Evolutionary conservation across 805 yeast genomes (phyloP).

Genomic region (Teunomyces lycoperdinae): DNA sequence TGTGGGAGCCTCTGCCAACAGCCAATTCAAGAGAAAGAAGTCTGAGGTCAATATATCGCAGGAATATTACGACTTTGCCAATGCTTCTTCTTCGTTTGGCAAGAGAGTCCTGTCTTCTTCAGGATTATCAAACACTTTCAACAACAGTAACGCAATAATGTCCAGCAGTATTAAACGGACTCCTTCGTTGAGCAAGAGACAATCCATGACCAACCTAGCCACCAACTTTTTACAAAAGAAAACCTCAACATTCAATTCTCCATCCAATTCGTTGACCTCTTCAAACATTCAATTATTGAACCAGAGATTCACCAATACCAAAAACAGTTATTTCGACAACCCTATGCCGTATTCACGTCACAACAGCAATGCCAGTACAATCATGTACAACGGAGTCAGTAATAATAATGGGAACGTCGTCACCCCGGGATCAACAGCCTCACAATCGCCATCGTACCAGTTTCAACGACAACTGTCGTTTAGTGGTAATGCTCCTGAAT

Average conservation of each 20-base stretch:
- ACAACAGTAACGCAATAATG: conserved; percentile 1
- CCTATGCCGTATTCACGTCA: conserved; percentile 9
- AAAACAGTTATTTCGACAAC: conserved; percentile 19
- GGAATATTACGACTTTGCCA: conserved; percentile 10
- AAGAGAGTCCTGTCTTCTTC: conserved; percentile 15
- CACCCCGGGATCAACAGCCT: conserved; percentile 10
- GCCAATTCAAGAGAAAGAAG: conserved; percentile 42
- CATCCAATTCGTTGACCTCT: conserved; percentile 4
- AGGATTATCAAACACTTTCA: conserved; percentile 8
- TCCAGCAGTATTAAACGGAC: conserved; percentile 14
- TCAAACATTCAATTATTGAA: not conserved
- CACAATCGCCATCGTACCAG: conserved; percentile 6
- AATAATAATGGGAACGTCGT: conserved; percentile 3
- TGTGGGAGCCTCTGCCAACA: conserved; percentile 9
- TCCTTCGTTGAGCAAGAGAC: conserved; percentile 14
- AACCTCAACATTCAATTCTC: conserved; percentile 8
- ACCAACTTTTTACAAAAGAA: conserved; percentile 8
- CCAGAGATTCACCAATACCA: conserved; percentile 13
- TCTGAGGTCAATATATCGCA: conserved; percentile 29
- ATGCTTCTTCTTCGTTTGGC: conserved; percentile 17
- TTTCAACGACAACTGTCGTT: conserved; percentile 5
- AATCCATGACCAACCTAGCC: conserved; percentile 14
- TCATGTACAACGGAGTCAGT: conserved; percentile 4
- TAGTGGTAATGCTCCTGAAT: conserved; percentile 1
- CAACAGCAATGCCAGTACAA: conserved; percentile 9